Conservation (phyloP, 441 rosid genomes). For the Biscutella auriculata region DNA sequence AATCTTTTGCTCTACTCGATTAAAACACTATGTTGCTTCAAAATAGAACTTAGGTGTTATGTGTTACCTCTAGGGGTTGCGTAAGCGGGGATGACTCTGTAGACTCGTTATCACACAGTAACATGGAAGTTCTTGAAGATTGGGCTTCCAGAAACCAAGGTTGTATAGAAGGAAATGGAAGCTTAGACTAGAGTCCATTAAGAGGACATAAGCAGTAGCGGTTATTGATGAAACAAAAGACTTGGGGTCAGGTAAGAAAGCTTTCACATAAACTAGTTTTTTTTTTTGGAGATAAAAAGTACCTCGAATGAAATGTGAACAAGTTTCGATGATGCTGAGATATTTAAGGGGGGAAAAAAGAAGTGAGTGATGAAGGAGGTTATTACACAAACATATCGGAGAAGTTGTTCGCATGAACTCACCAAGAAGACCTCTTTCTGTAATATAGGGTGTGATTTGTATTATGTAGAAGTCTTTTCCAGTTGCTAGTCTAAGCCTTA, state of each 20-base stretch:
- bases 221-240: conserved; percentile 48
- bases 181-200: conserved; percentile 48
- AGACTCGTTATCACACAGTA: conserved; percentile 48
- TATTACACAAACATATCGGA: conserved; percentile 18
- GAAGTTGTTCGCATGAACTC: conserved; percentile 18
- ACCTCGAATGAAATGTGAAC: conserved; percentile 18
- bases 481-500: no score
- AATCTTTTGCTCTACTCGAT: neutral
- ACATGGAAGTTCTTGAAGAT: conserved; percentile 41
- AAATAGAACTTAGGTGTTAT: conserved; percentile 7
- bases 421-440: neutral
- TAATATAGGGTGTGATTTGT: no score
- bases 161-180: conserved; percentile 34
- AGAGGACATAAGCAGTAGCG: conserved; percentile 28
- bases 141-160: conserved; percentile 55
- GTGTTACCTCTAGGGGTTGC: conserved; percentile 7
- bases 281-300: neutral
- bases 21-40: neutral
- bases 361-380: conserved; percentile 22
- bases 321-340: conserved; percentile 77
- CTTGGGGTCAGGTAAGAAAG: conserved; percentile 41
- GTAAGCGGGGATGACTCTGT: conserved; percentile 26
- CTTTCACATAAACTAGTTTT: neutral
- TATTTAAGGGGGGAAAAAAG: conserved; percentile 43
- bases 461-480: no score